phyloP scores from a whole-genome alignment of 106 monocot genomes.

The Apostasia ramifera region DNA sequence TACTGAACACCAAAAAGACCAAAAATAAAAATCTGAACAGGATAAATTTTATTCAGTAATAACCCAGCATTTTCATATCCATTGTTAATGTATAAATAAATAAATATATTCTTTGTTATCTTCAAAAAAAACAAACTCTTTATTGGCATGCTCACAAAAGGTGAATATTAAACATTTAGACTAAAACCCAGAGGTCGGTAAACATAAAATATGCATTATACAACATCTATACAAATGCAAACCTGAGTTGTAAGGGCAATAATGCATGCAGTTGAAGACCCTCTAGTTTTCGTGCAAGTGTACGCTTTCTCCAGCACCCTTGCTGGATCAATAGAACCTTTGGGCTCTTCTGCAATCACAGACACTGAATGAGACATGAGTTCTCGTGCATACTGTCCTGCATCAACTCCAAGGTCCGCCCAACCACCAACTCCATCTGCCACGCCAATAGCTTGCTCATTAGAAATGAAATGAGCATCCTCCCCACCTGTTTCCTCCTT shows the following conservation, averaged over 20 bases:
- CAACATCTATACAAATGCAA: conserved; percentile 8
- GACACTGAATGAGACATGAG: conserved; percentile 76
- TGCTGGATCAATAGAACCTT: conserved; percentile 77
- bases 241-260: conserved; percentile 83
- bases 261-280: conserved; percentile 96
- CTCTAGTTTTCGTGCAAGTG: conserved; percentile 73
- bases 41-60: no score
- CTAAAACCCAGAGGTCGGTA: background rate
- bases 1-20: no score
- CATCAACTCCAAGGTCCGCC: conserved; percentile 89
- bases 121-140: no score
- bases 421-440: conserved; percentile 99
- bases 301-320: conserved; percentile 92
- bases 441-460: conserved; percentile 82
- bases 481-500: conserved; percentile 97
- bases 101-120: no score
- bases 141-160: no score
- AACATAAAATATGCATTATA: background rate
- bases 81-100: no score
- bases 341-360: conserved; percentile 83
- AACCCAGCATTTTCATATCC: no score
- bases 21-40: no score
- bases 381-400: conserved; percentile 86
- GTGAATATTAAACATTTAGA: background rate
- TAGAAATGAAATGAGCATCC: conserved; percentile 94